Base-by-base conservation (phyloP, 805 yeast genomes). In the Candida caryicola region DNA sequence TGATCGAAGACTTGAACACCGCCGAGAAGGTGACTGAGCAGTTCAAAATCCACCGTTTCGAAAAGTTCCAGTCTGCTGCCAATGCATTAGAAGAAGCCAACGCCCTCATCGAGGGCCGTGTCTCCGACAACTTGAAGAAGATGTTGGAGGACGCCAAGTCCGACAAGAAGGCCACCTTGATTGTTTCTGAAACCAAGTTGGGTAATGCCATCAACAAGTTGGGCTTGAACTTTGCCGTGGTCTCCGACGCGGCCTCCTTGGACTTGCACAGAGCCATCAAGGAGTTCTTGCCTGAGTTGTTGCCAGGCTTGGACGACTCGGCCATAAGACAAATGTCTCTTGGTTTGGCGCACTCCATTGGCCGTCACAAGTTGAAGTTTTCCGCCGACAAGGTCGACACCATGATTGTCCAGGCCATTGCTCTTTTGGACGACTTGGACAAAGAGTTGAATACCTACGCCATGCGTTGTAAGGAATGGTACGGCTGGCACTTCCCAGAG, bases 401-500 rank as follows among this genome's bases (percentile, higher is more conserved):
- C 49, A 93, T 93, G 99, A 91, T 93, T 63, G 95, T 93, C 48
- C 99, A 93, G 74, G 99, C 99, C 42, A 93, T 93, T 69, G 96
- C 98, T 15, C 74, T 93, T 51, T 77, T 93, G 59, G 99, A 93
- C 58, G 97, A 93, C 60, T 77, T 93, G 56, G 99, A 93, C 73
- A 93, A 93, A 72, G 99, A 93, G 68, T 78, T 93, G 56, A 93
- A 93, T 73, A 93, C 97, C 37, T 93, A 91, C 57, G 96, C 98
- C 51, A 93, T 93, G 99, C 82, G 99, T 74, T 81, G 91, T 71
- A 93, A 91, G 73, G 99, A 93, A 73, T 93, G 99, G 99, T 93
- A 93, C 71, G 99, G 99, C 50, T 93, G 99, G 99, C 99, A 93
- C 69, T 93, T 93, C 82, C 99, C 99, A 28, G 99, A 93, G 69